Conservation (phyloP, 2,329 filamentous ascomycete species). For the Fusarium nygamai region DNA sequence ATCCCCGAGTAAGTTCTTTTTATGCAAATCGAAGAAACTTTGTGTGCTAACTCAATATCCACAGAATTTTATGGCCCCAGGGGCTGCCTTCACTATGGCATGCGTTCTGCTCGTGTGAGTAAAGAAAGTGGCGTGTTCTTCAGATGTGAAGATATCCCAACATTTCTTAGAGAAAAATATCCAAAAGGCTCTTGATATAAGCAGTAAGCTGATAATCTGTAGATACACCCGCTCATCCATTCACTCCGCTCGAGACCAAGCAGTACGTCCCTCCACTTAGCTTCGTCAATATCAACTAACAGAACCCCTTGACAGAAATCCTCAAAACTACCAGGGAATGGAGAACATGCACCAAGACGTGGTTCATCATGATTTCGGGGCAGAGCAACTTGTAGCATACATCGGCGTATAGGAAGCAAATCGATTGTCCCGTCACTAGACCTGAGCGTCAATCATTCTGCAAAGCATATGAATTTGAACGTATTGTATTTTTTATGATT, state of each 20-base stretch:
- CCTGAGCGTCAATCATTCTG: not conserved
- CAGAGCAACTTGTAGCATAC: not conserved
- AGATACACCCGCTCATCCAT: conserved; percentile 57
- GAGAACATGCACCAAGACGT: conserved; percentile 24
- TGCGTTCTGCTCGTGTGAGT: conserved; percentile 59
- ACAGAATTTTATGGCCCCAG: conserved; percentile 59
- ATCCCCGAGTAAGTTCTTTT: conserved; percentile 41
- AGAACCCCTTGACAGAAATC: conserved; percentile 2
- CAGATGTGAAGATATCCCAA: not conserved
- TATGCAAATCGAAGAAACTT: rapidly evolving
- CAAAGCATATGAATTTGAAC: conserved; percentile 6
- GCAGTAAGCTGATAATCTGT: not conserved
- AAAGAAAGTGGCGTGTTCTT: conserved; percentile 31
- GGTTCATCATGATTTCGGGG: not conserved
- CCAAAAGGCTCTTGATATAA: too few species aligned
- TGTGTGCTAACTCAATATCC: conserved; percentile 1
- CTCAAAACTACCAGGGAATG: conserved; percentile 25
- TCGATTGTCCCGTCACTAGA: not conserved
- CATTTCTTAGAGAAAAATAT: not conserved
- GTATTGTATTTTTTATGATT: conserved; percentile 36
- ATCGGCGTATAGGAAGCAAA: conserved; percentile 26
- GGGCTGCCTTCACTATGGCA: conserved; percentile 65
- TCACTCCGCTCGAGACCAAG: conserved; percentile 49
- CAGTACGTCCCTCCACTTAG: conserved; percentile 20
- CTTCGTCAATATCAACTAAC: not conserved